Evolutionary conservation across 192 early-diverging fungal genomes (phyloP).

Genomic region (Pecoramyces ruminantium): DNA sequence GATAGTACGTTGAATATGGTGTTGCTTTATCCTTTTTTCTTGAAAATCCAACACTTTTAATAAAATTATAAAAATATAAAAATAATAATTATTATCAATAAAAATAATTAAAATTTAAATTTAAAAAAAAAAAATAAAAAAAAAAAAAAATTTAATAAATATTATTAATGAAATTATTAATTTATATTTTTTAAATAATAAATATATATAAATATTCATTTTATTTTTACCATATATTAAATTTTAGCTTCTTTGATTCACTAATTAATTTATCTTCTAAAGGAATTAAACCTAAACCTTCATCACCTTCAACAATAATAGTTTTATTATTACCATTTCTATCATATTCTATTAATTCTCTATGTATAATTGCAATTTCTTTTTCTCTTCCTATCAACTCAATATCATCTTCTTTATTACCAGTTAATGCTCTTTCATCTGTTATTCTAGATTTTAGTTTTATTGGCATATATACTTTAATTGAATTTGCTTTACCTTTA

Average conservation of each 20-base stretch:
- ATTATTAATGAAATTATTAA: too few species aligned
- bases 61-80: neutral
- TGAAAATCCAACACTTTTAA: neutral
- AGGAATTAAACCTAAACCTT: conserved; percentile 18
- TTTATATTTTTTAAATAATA: too few species aligned
- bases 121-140: too few species aligned
- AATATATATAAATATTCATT: too few species aligned
- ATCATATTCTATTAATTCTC: conserved; percentile 2
- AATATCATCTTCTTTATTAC: neutral
- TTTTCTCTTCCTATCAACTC: conserved; percentile 11
- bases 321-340: conserved; percentile 4
- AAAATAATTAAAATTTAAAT: too few species aligned
- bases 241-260: neutral
- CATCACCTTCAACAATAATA: conserved; percentile 24
- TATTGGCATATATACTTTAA: conserved; percentile 12
- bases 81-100: too few species aligned
- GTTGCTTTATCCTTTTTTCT: neutral
- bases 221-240: neutral
- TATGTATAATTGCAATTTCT: conserved; percentile 14
- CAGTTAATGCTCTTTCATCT: neutral
- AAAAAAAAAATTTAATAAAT: too few species aligned
- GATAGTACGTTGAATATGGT: neutral
- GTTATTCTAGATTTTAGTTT: neutral
- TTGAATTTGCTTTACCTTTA: conserved; percentile 22
- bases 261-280: neutral